A percentile compares a stretch with the other conserved stretches of the same genome.
phyloP scores from a whole-genome alignment of 306 rosid genomes.

The Mimosa pudica region DNA sequence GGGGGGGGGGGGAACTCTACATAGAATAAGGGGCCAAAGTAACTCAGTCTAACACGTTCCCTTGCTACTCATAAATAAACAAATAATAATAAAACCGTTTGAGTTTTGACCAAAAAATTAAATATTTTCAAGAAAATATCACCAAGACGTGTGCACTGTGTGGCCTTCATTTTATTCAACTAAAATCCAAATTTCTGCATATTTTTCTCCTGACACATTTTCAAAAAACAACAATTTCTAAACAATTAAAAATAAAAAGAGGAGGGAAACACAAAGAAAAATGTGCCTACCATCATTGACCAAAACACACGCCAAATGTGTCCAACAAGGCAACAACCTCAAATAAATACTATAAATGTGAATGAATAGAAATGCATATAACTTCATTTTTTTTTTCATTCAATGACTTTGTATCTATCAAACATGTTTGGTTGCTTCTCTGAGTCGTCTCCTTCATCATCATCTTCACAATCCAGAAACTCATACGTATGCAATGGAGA shows the following conservation, averaged over 20 bases:
- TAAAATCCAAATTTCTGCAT: not conserved
- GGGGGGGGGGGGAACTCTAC: not conserved
- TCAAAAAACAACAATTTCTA: not conserved
- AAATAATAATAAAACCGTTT: not conserved
- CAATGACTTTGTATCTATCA: slow-evolving; percentile 8
- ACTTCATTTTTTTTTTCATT: not conserved
- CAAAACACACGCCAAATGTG: not conserved
- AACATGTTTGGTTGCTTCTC: slow-evolving; percentile 25
- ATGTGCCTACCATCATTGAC: not conserved
- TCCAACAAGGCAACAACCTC: not conserved
- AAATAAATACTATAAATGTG: not conserved
- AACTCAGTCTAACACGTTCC: not conserved
- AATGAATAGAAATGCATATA: not conserved
- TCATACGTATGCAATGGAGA: slow-evolving; percentile 12
- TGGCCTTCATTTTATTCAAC: not conserved
- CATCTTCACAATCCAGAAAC: not conserved
- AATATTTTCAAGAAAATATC: not conserved
- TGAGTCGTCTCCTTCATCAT: not conserved
- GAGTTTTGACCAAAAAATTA: not conserved
- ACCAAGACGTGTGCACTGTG: not conserved
- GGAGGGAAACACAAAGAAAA: not conserved
- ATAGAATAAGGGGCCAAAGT: not conserved
- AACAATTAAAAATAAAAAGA: not conserved
- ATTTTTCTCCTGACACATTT: not conserved
- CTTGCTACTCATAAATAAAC: not conserved